Conservation (phyloP, 2,329 filamentous ascomycete species). For the Alternaria burnsii region DNA sequence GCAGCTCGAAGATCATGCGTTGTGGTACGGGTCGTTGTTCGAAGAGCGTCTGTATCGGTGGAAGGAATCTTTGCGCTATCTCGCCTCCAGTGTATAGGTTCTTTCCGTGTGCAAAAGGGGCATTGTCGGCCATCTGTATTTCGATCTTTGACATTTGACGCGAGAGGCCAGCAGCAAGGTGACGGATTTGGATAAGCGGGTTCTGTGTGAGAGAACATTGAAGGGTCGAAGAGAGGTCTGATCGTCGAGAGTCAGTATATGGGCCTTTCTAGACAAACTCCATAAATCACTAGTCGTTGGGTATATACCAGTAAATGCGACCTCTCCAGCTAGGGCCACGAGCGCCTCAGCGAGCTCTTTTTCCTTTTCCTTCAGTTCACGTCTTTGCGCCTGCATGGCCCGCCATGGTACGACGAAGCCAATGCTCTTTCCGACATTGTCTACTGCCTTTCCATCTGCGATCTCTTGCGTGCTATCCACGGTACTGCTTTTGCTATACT, state of each 20-base stretch:
- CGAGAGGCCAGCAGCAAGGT: slow-evolving; percentile 45
- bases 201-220: slow-evolving; percentile 44
- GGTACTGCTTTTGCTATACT: slow-evolving; percentile 24
- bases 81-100: slow-evolving; percentile 47
- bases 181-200: slow-evolving; percentile 46
- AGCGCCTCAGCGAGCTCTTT: slow-evolving; percentile 47
- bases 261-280: neutral
- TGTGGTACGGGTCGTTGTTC: slow-evolving; percentile 42
- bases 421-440: slow-evolving; percentile 40
- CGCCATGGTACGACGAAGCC: slow-evolving; percentile 49
- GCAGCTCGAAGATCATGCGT: slow-evolving; percentile 47
- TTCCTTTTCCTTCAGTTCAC: slow-evolving; percentile 43
- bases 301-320: slow-evolving; percentile 42
- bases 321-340: slow-evolving; percentile 44
- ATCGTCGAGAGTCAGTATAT: slow-evolving; percentile 9
- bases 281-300: neutral
- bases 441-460: slow-evolving; percentile 28
- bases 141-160: slow-evolving; percentile 48
- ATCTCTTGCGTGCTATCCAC: slow-evolving; percentile 32
- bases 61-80: slow-evolving; percentile 43
- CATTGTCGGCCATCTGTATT: slow-evolving; percentile 47
- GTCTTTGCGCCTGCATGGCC: slow-evolving; percentile 46
- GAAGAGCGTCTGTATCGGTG: slow-evolving; percentile 44
- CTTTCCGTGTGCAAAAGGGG: slow-evolving; percentile 42
- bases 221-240: slow-evolving; percentile 41